These are phyloP conservation scores for Sphaerobolus stellatus DNA, from an alignment of 1,284 basidiomycete species.

Conservation along the genomic window DNA sequence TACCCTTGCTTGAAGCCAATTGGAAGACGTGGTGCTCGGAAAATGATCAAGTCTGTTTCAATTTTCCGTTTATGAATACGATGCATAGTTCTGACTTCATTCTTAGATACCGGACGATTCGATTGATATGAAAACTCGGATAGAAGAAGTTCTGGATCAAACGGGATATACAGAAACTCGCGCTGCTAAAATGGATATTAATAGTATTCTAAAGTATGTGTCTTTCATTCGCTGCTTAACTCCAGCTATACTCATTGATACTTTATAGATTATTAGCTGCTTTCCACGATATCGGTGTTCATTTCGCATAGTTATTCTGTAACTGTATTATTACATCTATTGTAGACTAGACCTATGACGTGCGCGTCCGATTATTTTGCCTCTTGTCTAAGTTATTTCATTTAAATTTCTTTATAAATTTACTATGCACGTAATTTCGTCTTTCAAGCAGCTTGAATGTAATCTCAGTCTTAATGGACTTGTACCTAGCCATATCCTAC, in stretches of 20 bases:
- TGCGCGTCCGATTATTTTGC: neutral
- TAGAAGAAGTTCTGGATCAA: constrained; percentile 75
- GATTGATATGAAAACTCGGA: constrained; percentile 67
- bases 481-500: too few species aligned
- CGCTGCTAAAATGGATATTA: constrained; percentile 82
- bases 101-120: constrained; percentile 70
- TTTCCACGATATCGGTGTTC: constrained; percentile 82
- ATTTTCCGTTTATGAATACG: constrained; percentile 15
- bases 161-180: constrained; percentile 68
- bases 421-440: neutral
- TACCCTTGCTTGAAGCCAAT: constrained; percentile 93
- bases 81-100: constrained; percentile 8
- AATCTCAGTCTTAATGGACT: neutral
- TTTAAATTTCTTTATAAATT: neutral
- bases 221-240: neutral
- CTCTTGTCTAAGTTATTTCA: neutral
- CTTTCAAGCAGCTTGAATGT: neutral
- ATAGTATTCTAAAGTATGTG: constrained; percentile 75
- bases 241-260: neutral
- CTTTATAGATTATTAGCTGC: constrained; percentile 64
- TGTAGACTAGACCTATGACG: neutral
- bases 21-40: constrained; percentile 93
- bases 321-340: neutral
- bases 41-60: constrained; percentile 60
- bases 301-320: constrained; percentile 57